Evolutionary conservation across 805 yeast species (phyloP).

Genomic region (Ogataea salicorniae): DNA sequence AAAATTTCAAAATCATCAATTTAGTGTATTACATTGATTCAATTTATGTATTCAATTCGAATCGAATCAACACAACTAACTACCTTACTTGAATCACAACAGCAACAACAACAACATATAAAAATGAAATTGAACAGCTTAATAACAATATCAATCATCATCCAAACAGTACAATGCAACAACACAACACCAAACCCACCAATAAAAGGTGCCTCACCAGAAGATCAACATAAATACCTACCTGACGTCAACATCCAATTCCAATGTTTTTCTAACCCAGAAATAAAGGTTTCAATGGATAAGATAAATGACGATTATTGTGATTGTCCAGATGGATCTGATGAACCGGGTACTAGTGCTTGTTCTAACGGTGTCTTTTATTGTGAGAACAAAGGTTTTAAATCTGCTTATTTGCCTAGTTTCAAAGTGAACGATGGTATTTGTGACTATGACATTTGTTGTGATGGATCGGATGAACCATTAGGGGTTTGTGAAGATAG

Average conservation of each 20-base stretch:
- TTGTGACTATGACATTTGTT: slow-evolving; percentile 84
- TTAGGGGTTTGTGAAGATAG: slow-evolving; percentile 47
- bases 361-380: slow-evolving; percentile 57
- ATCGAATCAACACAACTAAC: no score
- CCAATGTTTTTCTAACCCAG: slow-evolving; percentile 65
- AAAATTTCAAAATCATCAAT: no score
- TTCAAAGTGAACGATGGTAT: slow-evolving; percentile 80
- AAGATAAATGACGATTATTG: slow-evolving; percentile 86
- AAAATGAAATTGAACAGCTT: no score
- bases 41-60: no score
- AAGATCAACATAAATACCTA: slow-evolving; percentile 38
- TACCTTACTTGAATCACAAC: no score
- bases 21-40: no score
- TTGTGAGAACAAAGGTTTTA: slow-evolving; percentile 72
- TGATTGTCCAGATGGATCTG: slow-evolving; percentile 97
- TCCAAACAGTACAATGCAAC: not conserved
- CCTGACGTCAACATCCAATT: slow-evolving; percentile 54
- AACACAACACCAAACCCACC: no score
- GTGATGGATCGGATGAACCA: slow-evolving; percentile 91
- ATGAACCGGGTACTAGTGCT: slow-evolving; percentile 94
- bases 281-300: slow-evolving; percentile 50
- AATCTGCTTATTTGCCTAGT: slow-evolving; percentile 57
- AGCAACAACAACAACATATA: no score
- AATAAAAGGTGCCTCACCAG: slow-evolving; percentile 35
- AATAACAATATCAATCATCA: not conserved